Conservation (phyloP, 1,284 basidiomycete genomes). For the Papiliotrema nemorosa region DNA sequence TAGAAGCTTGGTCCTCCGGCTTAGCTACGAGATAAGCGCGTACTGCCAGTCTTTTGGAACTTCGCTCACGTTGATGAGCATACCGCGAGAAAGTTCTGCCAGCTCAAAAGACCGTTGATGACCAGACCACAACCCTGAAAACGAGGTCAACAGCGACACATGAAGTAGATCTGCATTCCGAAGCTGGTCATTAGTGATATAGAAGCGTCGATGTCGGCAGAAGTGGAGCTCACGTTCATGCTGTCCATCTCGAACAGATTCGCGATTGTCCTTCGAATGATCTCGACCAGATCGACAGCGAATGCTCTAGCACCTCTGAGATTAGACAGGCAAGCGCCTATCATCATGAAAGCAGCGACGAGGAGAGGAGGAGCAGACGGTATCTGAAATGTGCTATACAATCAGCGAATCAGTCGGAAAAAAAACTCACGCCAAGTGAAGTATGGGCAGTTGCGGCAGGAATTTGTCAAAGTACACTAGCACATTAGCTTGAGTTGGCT, state of each 20-base stretch:
- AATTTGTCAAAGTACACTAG: constrained; percentile 25
- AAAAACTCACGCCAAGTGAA: constrained; percentile 16
- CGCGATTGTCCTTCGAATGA: constrained; percentile 18
- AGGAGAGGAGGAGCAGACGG: constrained; percentile 17
- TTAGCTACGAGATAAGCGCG: constrained; percentile 10
- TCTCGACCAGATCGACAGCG: constrained; percentile 20
- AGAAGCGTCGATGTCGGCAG: too few relatives aligned
- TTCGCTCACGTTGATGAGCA: constrained; percentile 21
- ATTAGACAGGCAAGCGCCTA: constrained; percentile 18
- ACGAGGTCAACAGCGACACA: constrained; percentile 14
- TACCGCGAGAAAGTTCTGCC: constrained; percentile 19
- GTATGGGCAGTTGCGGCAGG: constrained; percentile 20
- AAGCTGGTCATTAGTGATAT: constrained; percentile 4
- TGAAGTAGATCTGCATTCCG: constrained; percentile 17
- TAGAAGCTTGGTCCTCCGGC: constrained; percentile 21
- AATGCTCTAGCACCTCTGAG: constrained; percentile 13
- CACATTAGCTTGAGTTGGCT: not conserved
- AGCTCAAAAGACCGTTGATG: constrained; percentile 26
- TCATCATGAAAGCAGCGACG: constrained; percentile 19
- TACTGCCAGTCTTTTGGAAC: not conserved
- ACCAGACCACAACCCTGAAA: constrained; percentile 19
- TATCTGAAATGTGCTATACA: constrained; percentile 15
- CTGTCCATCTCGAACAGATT: constrained; percentile 21
- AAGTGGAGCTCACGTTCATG: constrained; percentile 15
- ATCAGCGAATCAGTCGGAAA: not conserved